Conservation (phyloP, 2,329 filamentous ascomycete species). For the Dendrostoma leiphaemia region DNA sequence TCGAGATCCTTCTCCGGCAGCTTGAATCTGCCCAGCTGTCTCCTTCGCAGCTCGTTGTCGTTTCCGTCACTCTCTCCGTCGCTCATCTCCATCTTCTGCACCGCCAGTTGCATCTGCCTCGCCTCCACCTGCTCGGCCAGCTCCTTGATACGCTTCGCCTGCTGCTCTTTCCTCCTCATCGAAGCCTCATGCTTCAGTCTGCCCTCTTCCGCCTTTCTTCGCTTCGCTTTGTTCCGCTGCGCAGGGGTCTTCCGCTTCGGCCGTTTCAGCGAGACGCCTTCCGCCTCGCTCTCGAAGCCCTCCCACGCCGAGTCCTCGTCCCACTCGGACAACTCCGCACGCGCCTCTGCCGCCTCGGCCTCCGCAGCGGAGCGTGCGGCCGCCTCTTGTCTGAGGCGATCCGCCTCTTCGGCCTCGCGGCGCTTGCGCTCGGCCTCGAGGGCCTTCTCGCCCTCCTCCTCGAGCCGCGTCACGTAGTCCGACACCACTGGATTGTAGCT, state of each 20-base stretch:
- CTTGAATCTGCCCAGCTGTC: constrained; percentile 70
- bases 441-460: constrained; percentile 73
- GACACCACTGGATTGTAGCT: constrained; percentile 90
- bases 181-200: constrained; percentile 72
- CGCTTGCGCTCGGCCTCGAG: constrained; percentile 77
- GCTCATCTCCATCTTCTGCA: constrained; percentile 40
- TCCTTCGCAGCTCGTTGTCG: constrained; percentile 64
- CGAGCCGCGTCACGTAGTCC: constrained; percentile 78
- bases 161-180: constrained; percentile 69
- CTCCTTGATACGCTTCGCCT: constrained; percentile 69
- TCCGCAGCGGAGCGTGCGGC: constrained; percentile 68
- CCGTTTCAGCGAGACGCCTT: constrained; percentile 70
- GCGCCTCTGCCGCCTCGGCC: constrained; percentile 70
- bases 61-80: constrained; percentile 57
- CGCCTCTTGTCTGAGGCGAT: constrained; percentile 65
- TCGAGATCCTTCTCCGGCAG: constrained; percentile 79
- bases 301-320: constrained; percentile 93
- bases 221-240: constrained; percentile 84
- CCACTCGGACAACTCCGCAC: constrained; percentile 64
- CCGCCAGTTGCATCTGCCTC: constrained; percentile 49
- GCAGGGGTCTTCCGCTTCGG: constrained; percentile 81
- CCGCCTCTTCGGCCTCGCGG: constrained; percentile 63
- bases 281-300: constrained; percentile 78
- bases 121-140: constrained; percentile 63
- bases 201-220: constrained; percentile 83